phyloP scores from a whole-genome alignment of 441 rosid species.

The Biscutella laevigata region DNA sequence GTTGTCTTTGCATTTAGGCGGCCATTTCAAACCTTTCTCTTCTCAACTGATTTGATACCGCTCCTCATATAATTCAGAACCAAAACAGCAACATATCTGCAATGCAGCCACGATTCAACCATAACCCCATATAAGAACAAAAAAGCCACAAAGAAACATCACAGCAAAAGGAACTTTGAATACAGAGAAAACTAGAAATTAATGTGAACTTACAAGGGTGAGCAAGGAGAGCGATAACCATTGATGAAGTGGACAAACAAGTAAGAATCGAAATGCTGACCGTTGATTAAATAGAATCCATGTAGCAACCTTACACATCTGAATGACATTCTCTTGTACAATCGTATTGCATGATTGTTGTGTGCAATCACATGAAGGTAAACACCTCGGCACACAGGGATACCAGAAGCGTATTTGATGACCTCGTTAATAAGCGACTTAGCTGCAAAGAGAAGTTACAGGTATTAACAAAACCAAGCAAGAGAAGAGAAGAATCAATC shows the following conservation, averaged over 20 bases:
- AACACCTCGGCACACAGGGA: conserved; percentile 67
- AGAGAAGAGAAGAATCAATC: neutral
- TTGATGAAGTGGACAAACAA: conserved; percentile 76
- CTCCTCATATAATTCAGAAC: conserved; percentile 46
- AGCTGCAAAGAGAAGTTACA: conserved; percentile 37
- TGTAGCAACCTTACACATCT: conserved; percentile 60
- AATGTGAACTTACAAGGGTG: conserved; percentile 61
- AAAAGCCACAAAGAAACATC: neutral
- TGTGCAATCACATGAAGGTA: conserved; percentile 94
- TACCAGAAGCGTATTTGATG: conserved; percentile 55
- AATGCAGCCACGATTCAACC: conserved; percentile 3
- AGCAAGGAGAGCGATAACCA: conserved; percentile 82
- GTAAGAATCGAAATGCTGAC: conserved; percentile 81
- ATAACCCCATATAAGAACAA: neutral
- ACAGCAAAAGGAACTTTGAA: neutral
- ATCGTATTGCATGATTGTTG: conserved; percentile 73
- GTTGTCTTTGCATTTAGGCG: conserved; percentile 63
- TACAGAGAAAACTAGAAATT: neutral
- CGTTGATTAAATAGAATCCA: conserved; percentile 74
- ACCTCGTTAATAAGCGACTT: conserved; percentile 62
- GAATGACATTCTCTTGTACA: conserved; percentile 88
- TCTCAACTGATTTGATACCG: conserved; percentile 46
- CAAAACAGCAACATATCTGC: conserved; percentile 57
- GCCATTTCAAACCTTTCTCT: conserved; percentile 47
- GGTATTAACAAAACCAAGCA: neutral